phyloP scores from a whole-genome alignment of 1,139 yeast species.

The Yamadazyma triangularis region DNA sequence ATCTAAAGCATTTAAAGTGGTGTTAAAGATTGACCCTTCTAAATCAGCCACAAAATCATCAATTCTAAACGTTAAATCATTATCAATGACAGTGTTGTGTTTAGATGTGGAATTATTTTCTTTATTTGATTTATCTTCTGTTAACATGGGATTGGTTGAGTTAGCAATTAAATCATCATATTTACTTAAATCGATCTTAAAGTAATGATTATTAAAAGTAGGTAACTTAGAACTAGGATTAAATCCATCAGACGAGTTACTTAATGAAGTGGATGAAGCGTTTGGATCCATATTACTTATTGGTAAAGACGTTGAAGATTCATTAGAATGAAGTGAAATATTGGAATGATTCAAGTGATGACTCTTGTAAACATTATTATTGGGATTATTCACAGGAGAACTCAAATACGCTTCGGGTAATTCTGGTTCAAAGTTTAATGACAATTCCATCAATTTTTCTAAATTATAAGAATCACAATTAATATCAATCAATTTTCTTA shows the following conservation, averaged over 20 bases:
- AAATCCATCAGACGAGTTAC: not conserved
- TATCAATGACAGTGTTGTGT: slow-evolving; percentile 28
- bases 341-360: too few species aligned
- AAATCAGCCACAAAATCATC: slow-evolving; percentile 37
- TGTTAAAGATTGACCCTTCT: slow-evolving; percentile 12
- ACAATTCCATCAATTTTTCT: slow-evolving; percentile 36
- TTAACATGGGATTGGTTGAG: not conserved
- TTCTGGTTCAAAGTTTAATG: slow-evolving; percentile 36
- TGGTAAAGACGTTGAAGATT: slow-evolving; percentile 12
- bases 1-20: slow-evolving; percentile 17
- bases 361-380: slow-evolving; percentile 9
- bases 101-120: slow-evolving; percentile 7
- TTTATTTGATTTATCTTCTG: not conserved
- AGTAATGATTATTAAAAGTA: slow-evolving; percentile 33
- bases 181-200: slow-evolving; percentile 30
- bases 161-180: slow-evolving; percentile 32
- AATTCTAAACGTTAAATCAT: slow-evolving; percentile 32
- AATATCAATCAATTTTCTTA: slow-evolving; percentile 32
- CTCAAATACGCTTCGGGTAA: slow-evolving; percentile 37
- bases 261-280: too few species aligned
- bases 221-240: slow-evolving; percentile 28
- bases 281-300: too few species aligned
- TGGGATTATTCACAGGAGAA: slow-evolving; percentile 2
- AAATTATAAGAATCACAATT: slow-evolving; percentile 38
- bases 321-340: slow-evolving; percentile 26